phyloP scores from a whole-genome alignment of 192 early-diverging fungal genomes.

The Linnemannia hyalina region DNA sequence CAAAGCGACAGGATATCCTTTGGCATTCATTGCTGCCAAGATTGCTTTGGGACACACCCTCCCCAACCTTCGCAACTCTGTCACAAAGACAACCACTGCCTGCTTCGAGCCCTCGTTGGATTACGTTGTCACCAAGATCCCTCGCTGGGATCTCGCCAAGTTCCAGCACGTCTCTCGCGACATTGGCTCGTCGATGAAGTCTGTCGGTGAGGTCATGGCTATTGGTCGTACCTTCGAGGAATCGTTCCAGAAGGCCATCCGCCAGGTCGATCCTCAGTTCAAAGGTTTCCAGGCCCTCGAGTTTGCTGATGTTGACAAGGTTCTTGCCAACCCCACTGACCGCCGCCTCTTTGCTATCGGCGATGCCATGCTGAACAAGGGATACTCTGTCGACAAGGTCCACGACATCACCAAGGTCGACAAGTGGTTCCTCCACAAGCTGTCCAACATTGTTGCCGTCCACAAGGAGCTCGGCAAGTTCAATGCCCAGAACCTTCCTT shows the following conservation, averaged over 20 bases:
- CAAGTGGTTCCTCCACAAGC: constrained; percentile 97
- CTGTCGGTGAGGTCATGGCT: constrained; percentile 98
- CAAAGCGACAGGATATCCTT: constrained; percentile 98
- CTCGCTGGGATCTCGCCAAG: constrained; percentile 97
- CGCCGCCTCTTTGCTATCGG: constrained; percentile 96
- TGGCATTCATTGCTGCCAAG: constrained; percentile 98
- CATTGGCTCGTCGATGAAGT: constrained; percentile 93
- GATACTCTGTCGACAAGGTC: constrained; percentile 94
- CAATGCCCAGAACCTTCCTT: constrained; percentile 65
- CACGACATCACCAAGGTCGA: constrained; percentile 94
- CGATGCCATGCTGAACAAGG: constrained; percentile 89
- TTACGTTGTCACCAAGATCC: constrained; percentile 97
- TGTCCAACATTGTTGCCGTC: constrained; percentile 88
- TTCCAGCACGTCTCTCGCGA: constrained; percentile 91
- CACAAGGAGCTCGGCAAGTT: constrained; percentile 71
- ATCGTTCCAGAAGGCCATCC: constrained; percentile 92
- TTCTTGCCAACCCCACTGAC: constrained; percentile 91
- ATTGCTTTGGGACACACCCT: constrained; percentile 92
- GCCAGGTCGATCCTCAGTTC: constrained; percentile 94
- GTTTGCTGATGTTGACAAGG: constrained; percentile 83
- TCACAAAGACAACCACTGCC: constrained; percentile 94
- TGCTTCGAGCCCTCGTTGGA: constrained; percentile 98
- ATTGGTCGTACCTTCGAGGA: constrained; percentile 98
- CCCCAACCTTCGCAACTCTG: constrained; percentile 88
- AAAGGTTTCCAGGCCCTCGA: constrained; percentile 78